A percentile compares a stretch with the other conserved stretches of the same genome.
Conservation (phyloP, 208 protist genomes). For the Zelonia costaricensis region DNA sequence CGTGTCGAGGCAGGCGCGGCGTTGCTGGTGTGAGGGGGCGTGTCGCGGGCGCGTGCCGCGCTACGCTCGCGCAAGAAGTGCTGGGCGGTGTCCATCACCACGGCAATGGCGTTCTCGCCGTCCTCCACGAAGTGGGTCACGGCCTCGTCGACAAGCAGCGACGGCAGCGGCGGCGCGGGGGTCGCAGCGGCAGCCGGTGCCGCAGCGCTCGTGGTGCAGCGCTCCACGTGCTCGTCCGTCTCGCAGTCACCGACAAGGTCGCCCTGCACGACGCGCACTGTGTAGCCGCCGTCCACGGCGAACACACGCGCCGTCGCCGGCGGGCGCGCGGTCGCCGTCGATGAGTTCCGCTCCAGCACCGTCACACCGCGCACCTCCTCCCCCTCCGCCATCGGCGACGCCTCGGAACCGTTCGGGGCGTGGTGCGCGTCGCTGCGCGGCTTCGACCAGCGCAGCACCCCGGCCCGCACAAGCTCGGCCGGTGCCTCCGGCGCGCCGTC, state of each 20-base stretch:
- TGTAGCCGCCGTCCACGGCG: conserved; percentile 24
- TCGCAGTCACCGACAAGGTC: conserved; percentile 32
- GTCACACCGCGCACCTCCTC: conserved; percentile 9
- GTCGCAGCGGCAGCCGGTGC: neutral
- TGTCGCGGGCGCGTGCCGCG: neutral
- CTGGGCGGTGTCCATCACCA: conserved; percentile 27
- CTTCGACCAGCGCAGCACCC: conserved; percentile 2
- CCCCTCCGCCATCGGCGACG: conserved; percentile 2
- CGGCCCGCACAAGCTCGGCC: neutral
- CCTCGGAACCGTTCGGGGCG: neutral
- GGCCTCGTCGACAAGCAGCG: conserved; percentile 24
- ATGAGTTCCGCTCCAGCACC: conserved; percentile 7
- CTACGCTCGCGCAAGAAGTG: neutral
- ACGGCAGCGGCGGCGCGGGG: conserved; percentile 16
- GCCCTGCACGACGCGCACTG: conserved; percentile 24
- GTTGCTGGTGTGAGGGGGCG: neutral
- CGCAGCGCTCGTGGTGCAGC: conserved; percentile 1
- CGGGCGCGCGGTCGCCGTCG: neutral
- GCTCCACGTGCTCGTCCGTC: conserved; percentile 42
- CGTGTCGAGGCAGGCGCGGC: neutral
- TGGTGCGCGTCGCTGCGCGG: neutral
- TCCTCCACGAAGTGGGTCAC: conserved; percentile 21
- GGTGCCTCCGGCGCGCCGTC: neutral
- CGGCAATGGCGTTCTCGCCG: conserved; percentile 40
- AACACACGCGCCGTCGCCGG: conserved; percentile 17